Percentiles rank a stretch among this genome's conserved stretches.
Evolutionary conservation across 306 rosid genomes (phyloP).

Genomic region (Gastrolobium villosum): DNA sequence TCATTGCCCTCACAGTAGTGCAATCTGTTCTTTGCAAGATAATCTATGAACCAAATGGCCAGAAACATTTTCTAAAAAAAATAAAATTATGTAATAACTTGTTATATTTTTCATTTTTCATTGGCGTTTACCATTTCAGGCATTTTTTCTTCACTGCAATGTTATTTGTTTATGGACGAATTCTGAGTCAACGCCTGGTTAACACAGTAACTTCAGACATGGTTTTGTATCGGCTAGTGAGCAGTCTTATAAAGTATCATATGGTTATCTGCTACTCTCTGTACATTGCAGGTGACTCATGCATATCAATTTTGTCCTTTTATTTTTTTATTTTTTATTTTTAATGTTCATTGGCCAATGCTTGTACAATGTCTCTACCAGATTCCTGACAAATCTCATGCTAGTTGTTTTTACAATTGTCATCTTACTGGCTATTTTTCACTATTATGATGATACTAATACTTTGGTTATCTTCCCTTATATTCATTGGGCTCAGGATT

Average conservation of each 20-base stretch:
- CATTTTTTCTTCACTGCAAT: slow-evolving; percentile 98
- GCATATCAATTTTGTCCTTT: slow-evolving; percentile 27
- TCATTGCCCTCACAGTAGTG: slow-evolving; percentile 29
- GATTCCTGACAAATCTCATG: slow-evolving; percentile 36
- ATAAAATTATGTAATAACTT: slow-evolving; percentile 25
- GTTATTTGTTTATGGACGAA: slow-evolving; percentile 97
- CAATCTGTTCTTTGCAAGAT: slow-evolving; percentile 40
- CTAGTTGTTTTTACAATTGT: slow-evolving; percentile 18
- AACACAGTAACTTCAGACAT: slow-evolving; percentile 88
- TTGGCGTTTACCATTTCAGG: slow-evolving; percentile 63
- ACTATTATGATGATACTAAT: slow-evolving; percentile 34
- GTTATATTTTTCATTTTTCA: slow-evolving; percentile 32
- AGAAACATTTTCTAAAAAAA: not conserved
- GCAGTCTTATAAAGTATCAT: slow-evolving; percentile 88
- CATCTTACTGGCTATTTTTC: slow-evolving; percentile 34
- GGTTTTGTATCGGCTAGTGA: slow-evolving; percentile 79
- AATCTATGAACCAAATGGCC: slow-evolving; percentile 1
- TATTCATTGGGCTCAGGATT: slow-evolving; percentile 74
- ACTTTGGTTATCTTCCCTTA: slow-evolving; percentile 46
- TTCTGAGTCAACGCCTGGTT: slow-evolving; percentile 90
- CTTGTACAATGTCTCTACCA: slow-evolving; percentile 43
- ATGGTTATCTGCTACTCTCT: slow-evolving; percentile 92
- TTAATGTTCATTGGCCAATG: slow-evolving; percentile 33
- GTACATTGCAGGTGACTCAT: slow-evolving; percentile 81
- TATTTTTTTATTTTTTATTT: not conserved